Conservation (phyloP, 805 yeast species). For the Wickerhamiella slavikovae region DNA sequence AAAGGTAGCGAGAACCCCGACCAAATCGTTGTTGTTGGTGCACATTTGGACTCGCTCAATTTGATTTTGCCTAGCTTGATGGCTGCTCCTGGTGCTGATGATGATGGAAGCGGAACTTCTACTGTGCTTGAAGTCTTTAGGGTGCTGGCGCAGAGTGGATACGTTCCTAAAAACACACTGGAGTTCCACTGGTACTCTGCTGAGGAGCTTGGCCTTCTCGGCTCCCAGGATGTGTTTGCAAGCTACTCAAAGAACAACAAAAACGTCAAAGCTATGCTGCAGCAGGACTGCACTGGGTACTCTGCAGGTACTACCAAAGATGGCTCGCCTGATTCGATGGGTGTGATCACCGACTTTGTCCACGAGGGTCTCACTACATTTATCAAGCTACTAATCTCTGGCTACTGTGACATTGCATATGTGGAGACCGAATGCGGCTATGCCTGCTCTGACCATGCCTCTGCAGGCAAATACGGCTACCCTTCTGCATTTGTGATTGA, state of each 20-base stretch:
- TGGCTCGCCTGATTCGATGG: conserved; percentile 45
- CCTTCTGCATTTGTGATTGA: conserved; percentile 76
- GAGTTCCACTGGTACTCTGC: conserved; percentile 93
- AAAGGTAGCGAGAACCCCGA: conserved; percentile 21
- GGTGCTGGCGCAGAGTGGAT: conserved; percentile 26
- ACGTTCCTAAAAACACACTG: conserved; percentile 45
- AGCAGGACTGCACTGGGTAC: conserved; percentile 89
- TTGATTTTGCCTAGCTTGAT: neutral
- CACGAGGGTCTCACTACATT: conserved; percentile 34
- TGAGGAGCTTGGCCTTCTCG: conserved; percentile 81
- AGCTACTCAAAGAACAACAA: conserved; percentile 26
- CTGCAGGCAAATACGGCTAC: conserved; percentile 64
- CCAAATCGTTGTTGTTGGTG: conserved; percentile 53
- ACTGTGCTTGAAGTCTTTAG: conserved; percentile 61
- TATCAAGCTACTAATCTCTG: conserved; percentile 36
- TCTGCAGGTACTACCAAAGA: conserved; percentile 28
- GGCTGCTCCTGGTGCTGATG: conserved; percentile 78
- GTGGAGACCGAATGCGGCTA: conserved; percentile 70
- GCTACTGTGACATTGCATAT: conserved; percentile 47
- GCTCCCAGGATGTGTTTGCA: conserved; percentile 60
- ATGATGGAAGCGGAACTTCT: conserved; percentile 76
- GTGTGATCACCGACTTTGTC: conserved; percentile 60
- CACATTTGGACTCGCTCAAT: conserved; percentile 76
- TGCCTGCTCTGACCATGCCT: conserved; percentile 85
- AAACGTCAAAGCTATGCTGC: conserved; percentile 63